Evolutionary conservation across 2,329 filamentous ascomycete species (phyloP).

Genomic region (Sphaerostilbella broomeana): DNA sequence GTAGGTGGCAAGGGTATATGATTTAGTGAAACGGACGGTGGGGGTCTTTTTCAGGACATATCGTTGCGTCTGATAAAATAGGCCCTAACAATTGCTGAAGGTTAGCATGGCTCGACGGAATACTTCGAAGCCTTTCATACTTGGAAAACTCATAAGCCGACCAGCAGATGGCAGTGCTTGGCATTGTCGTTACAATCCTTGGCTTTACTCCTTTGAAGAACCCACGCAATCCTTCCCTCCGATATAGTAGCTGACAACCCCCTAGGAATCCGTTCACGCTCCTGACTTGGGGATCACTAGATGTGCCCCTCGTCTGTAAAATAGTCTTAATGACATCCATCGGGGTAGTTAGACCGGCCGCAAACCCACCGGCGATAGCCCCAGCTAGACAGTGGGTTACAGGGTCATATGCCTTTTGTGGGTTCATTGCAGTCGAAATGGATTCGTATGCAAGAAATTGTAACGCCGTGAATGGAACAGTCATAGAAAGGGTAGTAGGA

Average conservation of each 20-base stretch:
- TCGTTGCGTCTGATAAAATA: slow-evolving; percentile 55
- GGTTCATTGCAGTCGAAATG: slow-evolving; percentile 89
- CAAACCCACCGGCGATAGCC: slow-evolving; percentile 86
- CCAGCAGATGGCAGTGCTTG: slow-evolving; percentile 99
- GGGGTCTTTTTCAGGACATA: slow-evolving; percentile 26
- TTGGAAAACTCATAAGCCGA: slow-evolving; percentile 66
- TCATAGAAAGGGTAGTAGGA: slow-evolving; percentile 96
- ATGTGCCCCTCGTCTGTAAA: slow-evolving; percentile 84
- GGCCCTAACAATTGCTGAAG: slow-evolving; percentile 34
- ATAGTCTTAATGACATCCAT: slow-evolving; percentile 98
- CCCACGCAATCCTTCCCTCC: slow-evolving; percentile 73
- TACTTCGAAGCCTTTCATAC: slow-evolving; percentile 35
- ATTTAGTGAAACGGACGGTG: too few relatives aligned
- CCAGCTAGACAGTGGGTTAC: slow-evolving; percentile 90
- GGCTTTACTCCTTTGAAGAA: slow-evolving; percentile 93
- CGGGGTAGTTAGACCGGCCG: slow-evolving; percentile 88
- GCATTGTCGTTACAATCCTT: slow-evolving; percentile 92
- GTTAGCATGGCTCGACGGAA: neutral
- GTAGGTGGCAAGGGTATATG: too few relatives aligned
- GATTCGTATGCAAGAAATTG: slow-evolving; percentile 98
- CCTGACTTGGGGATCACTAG: slow-evolving; percentile 71
- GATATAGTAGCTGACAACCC: slow-evolving; percentile 74
- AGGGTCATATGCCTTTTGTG: slow-evolving; percentile 78
- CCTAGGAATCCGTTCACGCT: slow-evolving; percentile 76
- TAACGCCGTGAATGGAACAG: slow-evolving; percentile 91